Conservation (phyloP, 495 filamentous ascomycete species). For the Letharia columbiana region DNA sequence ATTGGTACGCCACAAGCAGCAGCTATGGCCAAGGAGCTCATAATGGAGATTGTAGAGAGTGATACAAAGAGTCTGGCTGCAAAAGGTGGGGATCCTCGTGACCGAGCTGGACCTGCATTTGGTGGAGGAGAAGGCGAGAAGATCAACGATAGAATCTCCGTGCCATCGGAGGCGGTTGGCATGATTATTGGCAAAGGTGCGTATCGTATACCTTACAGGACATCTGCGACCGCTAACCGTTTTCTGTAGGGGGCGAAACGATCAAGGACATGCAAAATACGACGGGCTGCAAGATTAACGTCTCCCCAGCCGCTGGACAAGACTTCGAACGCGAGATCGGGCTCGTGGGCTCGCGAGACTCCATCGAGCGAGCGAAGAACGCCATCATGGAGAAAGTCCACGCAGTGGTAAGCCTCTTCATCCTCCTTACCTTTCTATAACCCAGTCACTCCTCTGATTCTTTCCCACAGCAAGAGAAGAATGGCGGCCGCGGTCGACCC, state of each 20-base stretch:
- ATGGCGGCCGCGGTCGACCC: constrained; percentile 33
- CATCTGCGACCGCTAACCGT: constrained; percentile 12
- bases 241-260: constrained; percentile 55
- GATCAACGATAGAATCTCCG: constrained; percentile 67
- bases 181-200: constrained; percentile 82
- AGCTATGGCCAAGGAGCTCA: constrained; percentile 62
- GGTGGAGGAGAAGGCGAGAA: constrained; percentile 43
- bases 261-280: constrained; percentile 78
- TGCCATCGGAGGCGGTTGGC: constrained; percentile 76
- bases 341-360: constrained; percentile 60
- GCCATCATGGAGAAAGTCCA: constrained; percentile 86
- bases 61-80: constrained; percentile 53
- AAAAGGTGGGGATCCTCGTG: constrained; percentile 20
- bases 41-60: constrained; percentile 81
- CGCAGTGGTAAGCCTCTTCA: constrained; percentile 48
- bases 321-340: constrained; percentile 74
- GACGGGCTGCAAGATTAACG: constrained; percentile 84
- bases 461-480: constrained; percentile 42
- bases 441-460: constrained; percentile 25
- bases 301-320: constrained; percentile 58
- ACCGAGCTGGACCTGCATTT: constrained; percentile 17
- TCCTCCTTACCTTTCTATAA: not conserved
- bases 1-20: constrained; percentile 63
- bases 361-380: constrained; percentile 62
- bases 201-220: not conserved